phyloP scores from a whole-genome alignment of 2,329 filamentous ascomycete genomes.

The Trichoderma brevicompactum region DNA sequence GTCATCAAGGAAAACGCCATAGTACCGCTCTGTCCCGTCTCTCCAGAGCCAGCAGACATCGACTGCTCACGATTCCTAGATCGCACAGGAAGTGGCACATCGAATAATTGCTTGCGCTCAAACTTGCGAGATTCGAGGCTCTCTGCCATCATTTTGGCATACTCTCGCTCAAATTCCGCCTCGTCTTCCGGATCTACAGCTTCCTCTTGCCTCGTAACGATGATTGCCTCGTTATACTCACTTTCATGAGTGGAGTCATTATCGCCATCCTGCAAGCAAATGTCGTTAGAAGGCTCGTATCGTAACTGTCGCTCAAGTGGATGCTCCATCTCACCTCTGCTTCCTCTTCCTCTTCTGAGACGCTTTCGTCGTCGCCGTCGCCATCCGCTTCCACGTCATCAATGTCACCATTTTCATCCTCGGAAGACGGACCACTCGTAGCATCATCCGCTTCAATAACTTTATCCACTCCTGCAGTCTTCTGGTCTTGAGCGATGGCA shows the following conservation, averaged over 20 bases:
- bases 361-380: constrained; percentile 64
- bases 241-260: constrained; percentile 58
- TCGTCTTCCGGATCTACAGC: constrained; percentile 91
- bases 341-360: constrained; percentile 64
- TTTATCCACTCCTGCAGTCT: constrained; percentile 73
- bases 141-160: constrained; percentile 98
- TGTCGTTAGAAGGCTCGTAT: constrained; percentile 55
- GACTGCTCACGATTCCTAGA: constrained; percentile 65
- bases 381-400: constrained; percentile 66
- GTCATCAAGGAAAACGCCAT: constrained; percentile 98
- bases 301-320: constrained; percentile 30
- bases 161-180: constrained; percentile 96
- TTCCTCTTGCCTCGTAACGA: constrained; percentile 90
- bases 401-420: constrained; percentile 73
- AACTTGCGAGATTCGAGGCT: constrained; percentile 95
- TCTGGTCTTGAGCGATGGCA: constrained; percentile 89
- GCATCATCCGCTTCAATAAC: constrained; percentile 71
- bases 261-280: constrained; percentile 50
- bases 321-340: constrained; percentile 51
- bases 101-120: constrained; percentile 91
- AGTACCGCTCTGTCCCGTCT: constrained; percentile 51
- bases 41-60: constrained; percentile 36
- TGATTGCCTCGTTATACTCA: constrained; percentile 80
- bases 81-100: constrained; percentile 95
- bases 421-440: constrained; percentile 71